Conservation (phyloP, 768 basidiomycete species). For the Suillus brevipes region DNA sequence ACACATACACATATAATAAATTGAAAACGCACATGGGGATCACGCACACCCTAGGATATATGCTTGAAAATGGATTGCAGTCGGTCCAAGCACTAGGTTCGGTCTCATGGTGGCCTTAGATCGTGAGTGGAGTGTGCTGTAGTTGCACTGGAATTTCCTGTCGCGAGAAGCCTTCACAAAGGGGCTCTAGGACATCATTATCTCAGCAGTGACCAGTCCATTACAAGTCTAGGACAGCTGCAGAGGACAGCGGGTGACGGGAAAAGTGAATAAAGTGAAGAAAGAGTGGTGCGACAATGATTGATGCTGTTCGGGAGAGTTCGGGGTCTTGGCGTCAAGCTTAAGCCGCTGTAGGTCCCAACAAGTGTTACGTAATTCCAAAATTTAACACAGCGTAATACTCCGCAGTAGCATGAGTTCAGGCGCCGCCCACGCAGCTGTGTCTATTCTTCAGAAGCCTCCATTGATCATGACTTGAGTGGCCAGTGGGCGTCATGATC, state of each 20-base stretch:
- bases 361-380: not conserved
- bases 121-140: not conserved
- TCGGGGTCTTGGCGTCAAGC: conserved; percentile 2
- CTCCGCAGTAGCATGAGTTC: not conserved
- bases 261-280: not conserved
- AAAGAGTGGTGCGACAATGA: not conserved
- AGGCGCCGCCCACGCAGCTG: not conserved
- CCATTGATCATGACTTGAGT: not conserved
- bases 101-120: not conserved
- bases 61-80: conserved; percentile 2
- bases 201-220: not conserved
- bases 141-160: not conserved
- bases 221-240: not conserved
- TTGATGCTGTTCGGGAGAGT: not conserved
- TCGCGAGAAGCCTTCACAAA: not conserved
- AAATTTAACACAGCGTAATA: not conserved
- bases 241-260: not conserved
- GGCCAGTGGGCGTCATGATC: not conserved
- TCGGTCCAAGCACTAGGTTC: conserved; percentile 19
- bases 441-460: not conserved
- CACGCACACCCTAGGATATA: not conserved
- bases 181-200: not conserved
- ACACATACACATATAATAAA: not conserved
- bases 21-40: not conserved
- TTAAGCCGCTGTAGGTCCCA: not conserved